Percentiles rank a stretch among this genome's conserved stretches.
Evolutionary conservation across 2,329 filamentous ascomycete genomes (phyloP).

Genomic region (Diaporthe aspalathi): DNA sequence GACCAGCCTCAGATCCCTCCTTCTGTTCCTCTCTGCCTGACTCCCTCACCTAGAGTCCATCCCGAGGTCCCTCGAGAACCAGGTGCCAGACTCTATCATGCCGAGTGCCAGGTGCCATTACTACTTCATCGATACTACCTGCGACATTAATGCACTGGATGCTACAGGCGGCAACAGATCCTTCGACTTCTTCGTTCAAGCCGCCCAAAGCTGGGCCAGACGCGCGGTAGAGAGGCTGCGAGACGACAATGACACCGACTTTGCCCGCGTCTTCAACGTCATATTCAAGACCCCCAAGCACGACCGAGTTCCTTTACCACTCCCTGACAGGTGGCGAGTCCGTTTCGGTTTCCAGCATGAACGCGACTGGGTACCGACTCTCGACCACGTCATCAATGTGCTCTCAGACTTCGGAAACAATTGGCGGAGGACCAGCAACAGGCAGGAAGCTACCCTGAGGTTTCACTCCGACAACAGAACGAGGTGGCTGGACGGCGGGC

Average conservation of each 20-base stretch:
- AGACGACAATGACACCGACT: conserved; percentile 29
- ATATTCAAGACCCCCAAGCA: conserved; percentile 30
- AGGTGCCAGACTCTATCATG: not conserved
- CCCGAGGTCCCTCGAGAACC: not conserved
- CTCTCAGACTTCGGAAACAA: conserved; percentile 12
- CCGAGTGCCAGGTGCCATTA: not conserved
- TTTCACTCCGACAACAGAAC: conserved; percentile 22
- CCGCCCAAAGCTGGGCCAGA: conserved; percentile 22
- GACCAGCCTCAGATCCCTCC: too few species aligned
- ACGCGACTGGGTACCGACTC: conserved; percentile 19
- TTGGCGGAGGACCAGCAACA: not conserved
- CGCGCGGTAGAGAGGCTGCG: conserved; percentile 13
- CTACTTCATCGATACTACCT: conserved; percentile 38
- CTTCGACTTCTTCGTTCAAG: conserved; percentile 23
- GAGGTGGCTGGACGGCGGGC: conserved; percentile 14
- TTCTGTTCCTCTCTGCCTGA: not conserved
- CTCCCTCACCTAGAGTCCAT: too few species aligned
- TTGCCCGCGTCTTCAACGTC: conserved; percentile 35
- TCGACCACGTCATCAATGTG: conserved; percentile 15
- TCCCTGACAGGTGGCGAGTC: conserved; percentile 12
- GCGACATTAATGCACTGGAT: conserved; percentile 26
- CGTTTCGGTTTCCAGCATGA: conserved; percentile 13
- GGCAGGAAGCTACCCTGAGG: conserved; percentile 15
- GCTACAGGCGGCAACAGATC: conserved; percentile 11
- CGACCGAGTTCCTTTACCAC: not conserved